A percentile compares a stretch with the other conserved stretches of the same genome.
These are phyloP conservation scores for Rhynchospora pubera DNA, from an alignment of 176 grass and related monocot species.

Conservation along the genomic window DNA sequence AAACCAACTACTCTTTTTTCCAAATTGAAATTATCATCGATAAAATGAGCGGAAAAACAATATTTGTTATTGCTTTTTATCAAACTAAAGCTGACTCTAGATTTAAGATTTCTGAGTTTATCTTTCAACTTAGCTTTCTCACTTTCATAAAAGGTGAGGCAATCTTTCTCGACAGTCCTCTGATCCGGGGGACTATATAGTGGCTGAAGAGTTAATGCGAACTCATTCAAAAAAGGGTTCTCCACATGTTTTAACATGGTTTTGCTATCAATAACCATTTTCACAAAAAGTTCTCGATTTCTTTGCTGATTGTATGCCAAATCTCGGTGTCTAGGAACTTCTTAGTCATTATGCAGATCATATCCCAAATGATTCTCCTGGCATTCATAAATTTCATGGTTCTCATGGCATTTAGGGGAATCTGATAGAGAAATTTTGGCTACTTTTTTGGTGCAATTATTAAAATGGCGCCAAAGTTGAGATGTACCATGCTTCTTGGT, in stretches of 20 bases:
- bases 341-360: background rate
- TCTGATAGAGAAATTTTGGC: background rate
- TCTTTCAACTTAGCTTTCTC: background rate
- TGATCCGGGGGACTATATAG: background rate
- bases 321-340: background rate
- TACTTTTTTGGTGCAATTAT: background rate
- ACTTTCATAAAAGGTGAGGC: background rate
- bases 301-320: background rate
- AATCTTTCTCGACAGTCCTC: background rate
- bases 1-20: background rate
- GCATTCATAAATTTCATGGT: too few species aligned
- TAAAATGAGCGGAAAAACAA: slow-evolving; percentile 6
- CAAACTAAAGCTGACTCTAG: slow-evolving; percentile 2
- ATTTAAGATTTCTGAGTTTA: background rate
- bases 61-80: background rate
- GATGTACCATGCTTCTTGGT: background rate
- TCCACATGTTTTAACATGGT: background rate
- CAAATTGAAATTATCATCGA: background rate
- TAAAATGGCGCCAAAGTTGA: background rate
- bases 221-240: slow-evolving; percentile 2
- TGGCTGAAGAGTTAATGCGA: background rate
- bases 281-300: slow-evolving; percentile 8
- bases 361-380: too few species aligned
- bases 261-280: background rate
- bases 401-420: too few species aligned